phyloP scores from a whole-genome alignment of 1,139 yeast genomes.

The Martiniozyma asiatica region DNA sequence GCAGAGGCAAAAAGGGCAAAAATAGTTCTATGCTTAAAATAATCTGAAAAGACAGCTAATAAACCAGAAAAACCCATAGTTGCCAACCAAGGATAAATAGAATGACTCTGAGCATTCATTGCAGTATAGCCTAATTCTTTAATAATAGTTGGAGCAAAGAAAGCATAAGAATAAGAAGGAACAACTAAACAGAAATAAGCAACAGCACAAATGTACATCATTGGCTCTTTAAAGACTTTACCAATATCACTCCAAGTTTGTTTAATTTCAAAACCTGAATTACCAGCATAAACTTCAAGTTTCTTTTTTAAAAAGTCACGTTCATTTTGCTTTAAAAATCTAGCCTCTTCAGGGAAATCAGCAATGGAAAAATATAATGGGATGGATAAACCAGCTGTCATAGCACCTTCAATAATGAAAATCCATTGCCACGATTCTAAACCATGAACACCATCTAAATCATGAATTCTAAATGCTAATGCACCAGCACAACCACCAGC shows the following conservation, averaged over 20 bases:
- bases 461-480: slow-evolving; percentile 49
- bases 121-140: slow-evolving; percentile 46
- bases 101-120: slow-evolving; percentile 50
- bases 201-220: slow-evolving; percentile 45
- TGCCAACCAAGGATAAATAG: slow-evolving; percentile 62
- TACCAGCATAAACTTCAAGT: slow-evolving; percentile 40
- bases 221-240: slow-evolving; percentile 36
- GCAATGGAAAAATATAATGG: slow-evolving; percentile 56
- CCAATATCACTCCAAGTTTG: slow-evolving; percentile 31
- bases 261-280: slow-evolving; percentile 41
- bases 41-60: slow-evolving; percentile 38
- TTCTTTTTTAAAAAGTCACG: slow-evolving; percentile 38
- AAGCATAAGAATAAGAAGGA: slow-evolving; percentile 63
- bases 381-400: slow-evolving; percentile 52
- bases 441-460: slow-evolving; percentile 37
- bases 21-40: slow-evolving; percentile 32
- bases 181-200: slow-evolving; percentile 52
- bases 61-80: slow-evolving; percentile 47
- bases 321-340: slow-evolving; percentile 39
- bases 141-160: slow-evolving; percentile 56
- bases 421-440: slow-evolving; percentile 61
- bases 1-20: slow-evolving; percentile 32
- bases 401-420: slow-evolving; percentile 59
- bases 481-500: slow-evolving; percentile 82
- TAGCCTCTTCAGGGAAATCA: slow-evolving; percentile 59